Evolutionary conservation across 352 stramenopile species (phyloP), one percentile per base, ranked within the genome.

Genomic region (Phytophthora boehmeriae): DNA sequence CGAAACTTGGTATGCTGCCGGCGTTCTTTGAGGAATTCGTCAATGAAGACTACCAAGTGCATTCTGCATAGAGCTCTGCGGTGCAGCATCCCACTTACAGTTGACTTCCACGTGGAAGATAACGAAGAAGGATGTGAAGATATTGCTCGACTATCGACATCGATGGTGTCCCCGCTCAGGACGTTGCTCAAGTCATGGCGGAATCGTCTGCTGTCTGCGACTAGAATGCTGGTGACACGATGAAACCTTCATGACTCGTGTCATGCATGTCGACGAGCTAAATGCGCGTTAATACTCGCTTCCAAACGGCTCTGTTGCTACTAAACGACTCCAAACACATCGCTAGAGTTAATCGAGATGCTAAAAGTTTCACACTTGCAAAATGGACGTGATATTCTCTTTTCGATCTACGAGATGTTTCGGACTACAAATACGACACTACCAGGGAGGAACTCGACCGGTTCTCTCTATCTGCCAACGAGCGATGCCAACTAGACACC

Each of bases 381-480:
- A 70, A 66, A 66, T 48, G 34, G 23, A 43, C 52, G n/a, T 51
- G 20, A 22, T 14, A 11, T 17, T 58, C 23, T 63, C 35, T 9
- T 62, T 70, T 62, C 23, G 49, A 46, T 68, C 63, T 68, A 72
- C 43, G 22, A 8, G 11, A 27, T 8, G 34, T 20, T 61, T 48
- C 39, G n/a, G 30, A 67, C 28, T 49, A 66, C 28, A 63, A 64
- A 70, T 25, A 64, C 46, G 36, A 57, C 50, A 61, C 34, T 48
- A 52, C 46, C 22, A 48, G 28, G n/a, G 39, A n/a, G 25, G 47
- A 41, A 16, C 14, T 22, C 11, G 25, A 57, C 50, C 43, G 51
- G 23, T 43, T 48, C 32, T 54, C 28, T 36, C 44, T 17, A 34
- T 39, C 43, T 63, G 27, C 41, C 30, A 49, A 63, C 42, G 44